These are phyloP conservation scores for Vigna nakashimae DNA, from an alignment of 306 rosid species.

Conservation along the genomic window DNA sequence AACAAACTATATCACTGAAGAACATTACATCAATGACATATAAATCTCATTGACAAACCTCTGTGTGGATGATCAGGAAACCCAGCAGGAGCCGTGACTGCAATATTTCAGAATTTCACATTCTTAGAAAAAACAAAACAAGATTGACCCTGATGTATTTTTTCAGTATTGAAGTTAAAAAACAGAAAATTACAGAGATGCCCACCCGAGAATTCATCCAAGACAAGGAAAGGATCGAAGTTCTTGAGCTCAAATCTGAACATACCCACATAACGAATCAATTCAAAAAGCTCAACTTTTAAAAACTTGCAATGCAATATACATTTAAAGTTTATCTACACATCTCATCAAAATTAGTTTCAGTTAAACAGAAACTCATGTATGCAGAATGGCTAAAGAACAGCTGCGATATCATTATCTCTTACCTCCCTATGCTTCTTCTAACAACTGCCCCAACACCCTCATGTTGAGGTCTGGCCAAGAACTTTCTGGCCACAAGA, in stretches of 20 bases:
- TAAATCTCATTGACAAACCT: slow-evolving; percentile 54
- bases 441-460: slow-evolving; percentile 95
- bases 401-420: too few relatives aligned
- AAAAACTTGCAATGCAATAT: slow-evolving; percentile 26
- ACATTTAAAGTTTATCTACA: not conserved
- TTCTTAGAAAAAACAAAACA: slow-evolving; percentile 28
- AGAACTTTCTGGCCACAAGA: slow-evolving; percentile 71
- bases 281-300: slow-evolving; percentile 26
- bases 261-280: slow-evolving; percentile 35
- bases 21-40: not conserved
- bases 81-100: slow-evolving; percentile 97
- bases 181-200: slow-evolving; percentile 38
- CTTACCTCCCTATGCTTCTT: slow-evolving; percentile 95
- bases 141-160: not conserved
- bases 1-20: not conserved
- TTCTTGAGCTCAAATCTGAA: slow-evolving; percentile 89
- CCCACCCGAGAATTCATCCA: slow-evolving; percentile 98
- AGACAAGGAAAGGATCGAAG: slow-evolving; percentile 91
- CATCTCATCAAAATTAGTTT: not conserved
- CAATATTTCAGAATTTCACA: slow-evolving; percentile 40
- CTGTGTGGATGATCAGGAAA: slow-evolving; percentile 99
- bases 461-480: slow-evolving; percentile 92
- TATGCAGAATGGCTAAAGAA: not conserved
- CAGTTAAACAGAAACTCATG: not conserved
- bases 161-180: not conserved